phyloP scores from a whole-genome alignment of 768 basidiomycete genomes.

The Boletus rubropictus region DNA sequence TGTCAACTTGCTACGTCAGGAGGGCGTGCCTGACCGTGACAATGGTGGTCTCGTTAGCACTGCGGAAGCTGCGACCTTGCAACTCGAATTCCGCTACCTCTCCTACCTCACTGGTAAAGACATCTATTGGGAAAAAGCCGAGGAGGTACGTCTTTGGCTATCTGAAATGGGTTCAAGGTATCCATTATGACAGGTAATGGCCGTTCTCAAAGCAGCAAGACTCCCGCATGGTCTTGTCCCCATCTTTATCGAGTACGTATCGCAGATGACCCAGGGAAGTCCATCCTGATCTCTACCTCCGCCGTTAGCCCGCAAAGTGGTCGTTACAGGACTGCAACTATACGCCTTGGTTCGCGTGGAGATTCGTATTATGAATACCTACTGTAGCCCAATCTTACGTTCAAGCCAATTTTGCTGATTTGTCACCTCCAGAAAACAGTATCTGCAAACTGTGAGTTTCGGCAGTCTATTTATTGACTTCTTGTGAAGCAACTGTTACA shows the following conservation, averaged over 20 bases:
- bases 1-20: slow-evolving; percentile 61
- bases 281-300: slow-evolving; percentile 10
- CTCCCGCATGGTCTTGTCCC: slow-evolving; percentile 72
- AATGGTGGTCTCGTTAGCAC: slow-evolving; percentile 64
- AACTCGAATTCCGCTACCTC: slow-evolving; percentile 90
- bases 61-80: slow-evolving; percentile 83
- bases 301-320: slow-evolving; percentile 43
- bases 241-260: slow-evolving; percentile 72
- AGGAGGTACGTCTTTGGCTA: slow-evolving; percentile 43
- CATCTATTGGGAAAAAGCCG: slow-evolving; percentile 75
- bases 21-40: slow-evolving; percentile 56
- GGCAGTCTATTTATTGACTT: background rate
- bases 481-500: slow-evolving; percentile 23
- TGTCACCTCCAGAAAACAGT: slow-evolving; percentile 24
- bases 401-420: slow-evolving; percentile 1
- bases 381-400: slow-evolving; percentile 42
- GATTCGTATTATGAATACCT: slow-evolving; percentile 95
- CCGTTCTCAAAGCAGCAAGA: slow-evolving; percentile 55
- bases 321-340: slow-evolving; percentile 57
- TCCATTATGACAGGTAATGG: slow-evolving; percentile 49
- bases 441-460: slow-evolving; percentile 28
- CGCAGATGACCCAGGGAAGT: slow-evolving; percentile 1
- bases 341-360: slow-evolving; percentile 86
- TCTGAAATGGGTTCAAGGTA: background rate
- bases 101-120: slow-evolving; percentile 70